Evolutionary conservation across 2,329 filamentous ascomycete species (phyloP).

Genomic region (Colletotrichum endophyticum): DNA sequence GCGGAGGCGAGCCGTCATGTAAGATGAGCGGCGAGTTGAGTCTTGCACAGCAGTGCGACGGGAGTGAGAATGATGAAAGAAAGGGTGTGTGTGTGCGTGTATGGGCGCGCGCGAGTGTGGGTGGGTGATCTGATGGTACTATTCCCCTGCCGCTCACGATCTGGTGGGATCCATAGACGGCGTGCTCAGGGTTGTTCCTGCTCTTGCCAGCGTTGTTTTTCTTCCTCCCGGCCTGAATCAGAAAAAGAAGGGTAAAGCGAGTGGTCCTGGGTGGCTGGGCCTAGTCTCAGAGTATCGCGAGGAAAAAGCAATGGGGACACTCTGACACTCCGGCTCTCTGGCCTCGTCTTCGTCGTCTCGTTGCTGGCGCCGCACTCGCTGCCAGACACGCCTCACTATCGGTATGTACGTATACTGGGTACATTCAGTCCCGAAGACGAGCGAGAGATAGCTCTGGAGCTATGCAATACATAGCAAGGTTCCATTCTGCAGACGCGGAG

Average conservation of each 20-base stretch:
- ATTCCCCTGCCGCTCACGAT: conserved; percentile 2
- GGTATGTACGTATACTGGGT: neutral
- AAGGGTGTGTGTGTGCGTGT: neutral
- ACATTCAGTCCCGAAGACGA: neutral
- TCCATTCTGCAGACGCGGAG: neutral
- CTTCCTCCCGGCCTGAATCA: conserved; percentile 7
- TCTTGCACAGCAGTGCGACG: conserved; percentile 7
- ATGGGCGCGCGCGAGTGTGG: neutral
- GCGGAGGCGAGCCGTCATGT: conserved; percentile 11
- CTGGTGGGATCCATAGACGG: neutral
- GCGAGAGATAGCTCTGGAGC: neutral
- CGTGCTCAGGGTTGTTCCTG: neutral
- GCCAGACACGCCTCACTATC: neutral
- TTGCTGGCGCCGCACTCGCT: neutral
- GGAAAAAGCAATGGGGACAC: conserved; percentile 13
- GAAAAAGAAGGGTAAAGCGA: conserved; percentile 9
- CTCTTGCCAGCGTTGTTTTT: neutral
- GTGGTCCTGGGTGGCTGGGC: conserved; percentile 9
- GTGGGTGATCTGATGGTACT: neutral
- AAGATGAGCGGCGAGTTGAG: neutral
- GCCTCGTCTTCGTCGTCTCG: neutral
- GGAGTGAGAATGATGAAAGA: neutral
- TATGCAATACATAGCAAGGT: neutral
- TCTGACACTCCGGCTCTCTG: neutral
- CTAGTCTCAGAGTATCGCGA: conserved; percentile 18